Evolutionary conservation across 2,329 filamentous ascomycete species (phyloP).

Genomic region (Byssochlamys sp.): DNA sequence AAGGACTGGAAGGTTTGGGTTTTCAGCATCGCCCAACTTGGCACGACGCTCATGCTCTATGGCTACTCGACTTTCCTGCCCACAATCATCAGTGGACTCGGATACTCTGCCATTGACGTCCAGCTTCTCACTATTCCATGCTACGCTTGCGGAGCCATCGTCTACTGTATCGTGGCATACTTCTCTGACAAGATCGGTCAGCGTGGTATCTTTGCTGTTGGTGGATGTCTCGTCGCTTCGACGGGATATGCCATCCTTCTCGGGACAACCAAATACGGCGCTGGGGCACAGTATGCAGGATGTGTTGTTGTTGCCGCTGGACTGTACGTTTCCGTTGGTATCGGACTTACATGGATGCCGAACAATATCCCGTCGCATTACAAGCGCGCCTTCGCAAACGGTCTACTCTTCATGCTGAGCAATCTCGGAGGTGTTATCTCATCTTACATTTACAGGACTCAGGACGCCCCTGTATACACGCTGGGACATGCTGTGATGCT

Average conservation of each 20-base stretch:
- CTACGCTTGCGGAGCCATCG: not conserved
- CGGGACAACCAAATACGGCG: not conserved
- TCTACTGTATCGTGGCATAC: not conserved
- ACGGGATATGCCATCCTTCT: not conserved
- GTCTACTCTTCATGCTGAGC: not conserved
- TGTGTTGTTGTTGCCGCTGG: not conserved
- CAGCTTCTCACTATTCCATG: constrained; percentile 14
- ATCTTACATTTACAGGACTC: not conserved
- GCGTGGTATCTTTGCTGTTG: not conserved
- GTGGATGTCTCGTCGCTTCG: not conserved
- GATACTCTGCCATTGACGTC: constrained; percentile 9
- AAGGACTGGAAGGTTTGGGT: constrained; percentile 7
- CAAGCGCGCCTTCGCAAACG: not conserved
- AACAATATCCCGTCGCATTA: not conserved
- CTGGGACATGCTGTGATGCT: not conserved
- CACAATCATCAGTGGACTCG: constrained; percentile 12
- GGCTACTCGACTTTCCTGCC: constrained; percentile 7
- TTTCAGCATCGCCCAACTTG: constrained; percentile 10
- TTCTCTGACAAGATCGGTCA: not conserved
- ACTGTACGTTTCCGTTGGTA: not conserved
- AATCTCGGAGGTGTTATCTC: not conserved
- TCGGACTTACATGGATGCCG: not conserved
- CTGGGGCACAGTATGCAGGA: not conserved
- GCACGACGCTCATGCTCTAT: not conserved
- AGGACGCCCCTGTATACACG: not conserved